phyloP scores from a whole-genome alignment of 2,329 filamentous ascomycete genomes.

The Immersiporthe knoxdaviesiana region DNA sequence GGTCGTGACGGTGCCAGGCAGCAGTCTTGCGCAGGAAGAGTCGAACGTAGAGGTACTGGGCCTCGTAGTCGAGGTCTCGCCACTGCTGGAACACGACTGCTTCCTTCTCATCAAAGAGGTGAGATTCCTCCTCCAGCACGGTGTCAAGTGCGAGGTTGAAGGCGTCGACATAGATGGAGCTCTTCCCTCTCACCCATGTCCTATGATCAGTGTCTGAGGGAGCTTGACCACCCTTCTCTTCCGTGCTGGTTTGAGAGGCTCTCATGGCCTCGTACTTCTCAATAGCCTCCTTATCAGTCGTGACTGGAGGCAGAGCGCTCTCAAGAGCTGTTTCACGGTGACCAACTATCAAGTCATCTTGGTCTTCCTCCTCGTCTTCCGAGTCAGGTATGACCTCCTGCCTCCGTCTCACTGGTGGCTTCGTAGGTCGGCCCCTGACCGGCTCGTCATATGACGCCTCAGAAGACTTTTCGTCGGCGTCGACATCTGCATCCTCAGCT shows the following conservation, averaged over 20 bases:
- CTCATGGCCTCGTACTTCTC: conserved; percentile 76
- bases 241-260: conserved; percentile 51
- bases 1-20: conserved; percentile 83
- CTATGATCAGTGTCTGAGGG: conserved; percentile 45
- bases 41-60: conserved; percentile 93
- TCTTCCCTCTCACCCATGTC: conserved; percentile 75
- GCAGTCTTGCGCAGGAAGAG: conserved; percentile 91
- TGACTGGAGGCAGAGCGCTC: conserved; percentile 68
- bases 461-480: conserved; percentile 36
- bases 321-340: conserved; percentile 66
- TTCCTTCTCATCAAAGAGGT: conserved; percentile 84
- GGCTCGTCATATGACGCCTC: conserved; percentile 24
- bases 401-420: background rate
- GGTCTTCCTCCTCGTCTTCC: conserved; percentile 33
- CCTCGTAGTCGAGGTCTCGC: conserved; percentile 75
- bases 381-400: conserved; percentile 30
- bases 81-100: conserved; percentile 76
- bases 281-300: conserved; percentile 72
- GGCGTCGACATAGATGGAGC: conserved; percentile 94
- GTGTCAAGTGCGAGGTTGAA: conserved; percentile 92
- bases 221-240: conserved; percentile 51
- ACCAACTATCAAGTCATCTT: conserved; percentile 16
- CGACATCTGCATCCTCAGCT: conserved; percentile 20
- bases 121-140: conserved; percentile 84
- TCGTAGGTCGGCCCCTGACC: background rate